phyloP scores from a whole-genome alignment of 495 filamentous ascomycete genomes.

The Trichocladium antarcticum region DNA sequence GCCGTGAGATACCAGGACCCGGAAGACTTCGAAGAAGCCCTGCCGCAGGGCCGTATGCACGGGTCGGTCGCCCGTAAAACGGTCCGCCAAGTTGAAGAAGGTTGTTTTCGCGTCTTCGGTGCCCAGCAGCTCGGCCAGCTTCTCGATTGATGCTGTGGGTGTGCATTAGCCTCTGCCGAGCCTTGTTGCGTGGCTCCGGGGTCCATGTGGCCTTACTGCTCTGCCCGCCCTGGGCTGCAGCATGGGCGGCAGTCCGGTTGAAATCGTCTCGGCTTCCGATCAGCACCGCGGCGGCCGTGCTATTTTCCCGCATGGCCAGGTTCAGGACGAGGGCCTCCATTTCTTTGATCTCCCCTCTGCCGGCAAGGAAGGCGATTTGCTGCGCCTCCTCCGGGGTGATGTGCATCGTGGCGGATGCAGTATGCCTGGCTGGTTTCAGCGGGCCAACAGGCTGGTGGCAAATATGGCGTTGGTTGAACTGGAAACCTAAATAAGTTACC shows the following conservation, averaged over 20 bases:
- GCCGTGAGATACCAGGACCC: constrained; percentile 16
- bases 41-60: constrained; percentile 25
- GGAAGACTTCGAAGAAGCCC: constrained; percentile 19
- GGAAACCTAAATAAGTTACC: too few species aligned
- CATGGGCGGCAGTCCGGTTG: constrained; percentile 25
- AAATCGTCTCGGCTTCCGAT: constrained; percentile 24
- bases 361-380: constrained; percentile 18
- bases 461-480: too few species aligned
- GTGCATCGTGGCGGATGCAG: constrained; percentile 9
- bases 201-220: background rate
- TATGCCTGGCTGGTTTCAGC: too few species aligned
- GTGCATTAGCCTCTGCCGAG: background rate
- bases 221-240: constrained; percentile 22
- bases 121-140: constrained; percentile 14
- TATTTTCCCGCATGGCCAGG: constrained; percentile 17
- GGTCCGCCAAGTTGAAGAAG: constrained; percentile 26
- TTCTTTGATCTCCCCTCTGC: constrained; percentile 17
- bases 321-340: constrained; percentile 9
- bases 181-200: too few species aligned
- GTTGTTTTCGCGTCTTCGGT: constrained; percentile 6
- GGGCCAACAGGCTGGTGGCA: too few species aligned
- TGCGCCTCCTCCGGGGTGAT: constrained; percentile 19
- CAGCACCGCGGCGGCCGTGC: constrained; percentile 14
- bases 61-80: constrained; percentile 22
- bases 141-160: constrained; percentile 18